Percentiles rank a stretch among this genome's conserved stretches.
Conservation (phyloP, 768 basidiomycete genomes). For the Termitomyces sp. region DNA sequence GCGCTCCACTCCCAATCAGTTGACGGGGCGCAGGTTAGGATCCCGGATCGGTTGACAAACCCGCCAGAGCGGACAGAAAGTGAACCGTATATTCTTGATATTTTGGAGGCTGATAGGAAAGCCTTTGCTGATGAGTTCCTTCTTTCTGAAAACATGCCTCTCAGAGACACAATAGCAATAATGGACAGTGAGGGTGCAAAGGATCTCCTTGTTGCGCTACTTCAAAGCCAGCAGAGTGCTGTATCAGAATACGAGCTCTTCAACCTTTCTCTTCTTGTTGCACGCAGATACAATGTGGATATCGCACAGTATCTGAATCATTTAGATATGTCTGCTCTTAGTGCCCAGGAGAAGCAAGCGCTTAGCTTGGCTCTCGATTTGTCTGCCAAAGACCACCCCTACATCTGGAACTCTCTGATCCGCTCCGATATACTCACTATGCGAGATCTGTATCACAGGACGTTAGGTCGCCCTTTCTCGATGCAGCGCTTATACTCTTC, state of each 20-base stretch:
- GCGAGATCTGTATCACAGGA: slow-evolving; percentile 44
- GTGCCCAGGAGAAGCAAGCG: slow-evolving; percentile 46
- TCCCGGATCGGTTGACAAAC: slow-evolving; percentile 47
- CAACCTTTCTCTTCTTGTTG: slow-evolving; percentile 40
- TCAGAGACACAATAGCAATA: slow-evolving; percentile 16
- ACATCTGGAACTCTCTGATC: slow-evolving; percentile 60
- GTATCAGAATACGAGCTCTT: slow-evolving; percentile 60
- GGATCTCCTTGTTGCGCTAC: slow-evolving; percentile 35
- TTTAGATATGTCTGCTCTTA: slow-evolving; percentile 53
- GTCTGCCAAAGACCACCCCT: slow-evolving; percentile 33
- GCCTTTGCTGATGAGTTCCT: slow-evolving; percentile 40
- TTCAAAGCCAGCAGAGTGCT: slow-evolving; percentile 46
- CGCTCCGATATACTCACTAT: slow-evolving; percentile 52
- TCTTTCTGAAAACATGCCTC: slow-evolving; percentile 13
- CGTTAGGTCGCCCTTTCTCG: slow-evolving; percentile 45
- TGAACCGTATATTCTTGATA: slow-evolving; percentile 42
- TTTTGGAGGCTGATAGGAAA: slow-evolving; percentile 40
- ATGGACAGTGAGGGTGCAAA: slow-evolving; percentile 31
- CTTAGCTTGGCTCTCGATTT: slow-evolving; percentile 37
- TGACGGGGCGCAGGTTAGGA: slow-evolving; percentile 57
- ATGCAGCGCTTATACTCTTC: slow-evolving; percentile 62
- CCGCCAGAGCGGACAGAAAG: slow-evolving; percentile 39
- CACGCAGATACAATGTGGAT: slow-evolving; percentile 38
- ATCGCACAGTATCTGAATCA: slow-evolving; percentile 40
- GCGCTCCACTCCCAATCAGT: slow-evolving; percentile 67